Conservation (phyloP, 768 basidiomycete species). For the Floccularia luteovirens region DNA sequence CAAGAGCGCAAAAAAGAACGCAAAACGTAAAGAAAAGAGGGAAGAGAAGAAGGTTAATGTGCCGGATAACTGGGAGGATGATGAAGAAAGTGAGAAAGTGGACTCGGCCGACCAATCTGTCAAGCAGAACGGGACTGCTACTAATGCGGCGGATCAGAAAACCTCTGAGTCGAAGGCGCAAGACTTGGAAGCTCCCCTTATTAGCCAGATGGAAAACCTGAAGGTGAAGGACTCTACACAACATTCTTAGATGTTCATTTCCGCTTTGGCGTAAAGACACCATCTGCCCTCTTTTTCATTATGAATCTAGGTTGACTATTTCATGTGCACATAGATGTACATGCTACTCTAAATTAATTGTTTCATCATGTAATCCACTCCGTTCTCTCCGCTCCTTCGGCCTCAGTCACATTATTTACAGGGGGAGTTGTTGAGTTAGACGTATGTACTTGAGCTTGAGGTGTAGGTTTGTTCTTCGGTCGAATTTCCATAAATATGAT, state of each 20-base stretch:
- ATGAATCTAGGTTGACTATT: too few relatives aligned
- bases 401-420: constrained; percentile 19
- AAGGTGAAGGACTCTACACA: not conserved
- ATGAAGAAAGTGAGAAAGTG: constrained; percentile 29
- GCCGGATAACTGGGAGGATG: constrained; percentile 77
- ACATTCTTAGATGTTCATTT: not conserved
- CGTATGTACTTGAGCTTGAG: constrained; percentile 17
- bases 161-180: not conserved
- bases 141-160: not conserved
- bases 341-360: too few relatives aligned
- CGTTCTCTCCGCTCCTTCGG: constrained; percentile 23
- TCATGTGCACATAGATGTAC: too few relatives aligned
- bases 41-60: constrained; percentile 45
- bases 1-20: constrained; percentile 79
- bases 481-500: constrained; percentile 66
- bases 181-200: not conserved
- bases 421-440: constrained; percentile 12
- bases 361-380: constrained; percentile 22
- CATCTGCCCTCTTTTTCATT: too few relatives aligned
- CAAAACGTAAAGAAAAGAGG: constrained; percentile 71
- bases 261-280: too few relatives aligned
- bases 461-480: constrained; percentile 26
- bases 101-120: not conserved
- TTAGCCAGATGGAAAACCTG: not conserved
- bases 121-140: not conserved